A percentile compares a stretch with the other conserved stretches of the same genome.
These are phyloP conservation scores for Trifolium fragiferum DNA, from an alignment of 306 rosid species.

Conservation along the genomic window DNA sequence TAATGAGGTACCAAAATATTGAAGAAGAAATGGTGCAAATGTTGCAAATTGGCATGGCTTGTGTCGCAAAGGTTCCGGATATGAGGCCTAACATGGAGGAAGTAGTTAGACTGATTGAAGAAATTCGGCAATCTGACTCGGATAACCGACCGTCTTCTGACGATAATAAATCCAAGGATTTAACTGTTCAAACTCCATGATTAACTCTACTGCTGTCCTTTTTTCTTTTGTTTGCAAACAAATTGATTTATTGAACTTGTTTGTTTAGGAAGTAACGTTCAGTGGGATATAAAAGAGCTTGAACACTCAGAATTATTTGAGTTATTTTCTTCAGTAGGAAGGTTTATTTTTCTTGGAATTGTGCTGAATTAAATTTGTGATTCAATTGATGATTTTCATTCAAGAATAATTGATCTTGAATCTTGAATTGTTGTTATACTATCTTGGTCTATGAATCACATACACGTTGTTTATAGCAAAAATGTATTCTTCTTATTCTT, in stretches of 20 bases:
- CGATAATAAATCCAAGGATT: constrained; percentile 87
- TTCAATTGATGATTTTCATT: constrained; percentile 58
- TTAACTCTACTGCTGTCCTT: constrained; percentile 32
- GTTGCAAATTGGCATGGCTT: constrained; percentile 96
- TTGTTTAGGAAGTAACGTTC: constrained; percentile 51
- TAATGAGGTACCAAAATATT: constrained; percentile 86
- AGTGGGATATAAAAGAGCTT: constrained; percentile 48
- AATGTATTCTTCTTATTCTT: no score
- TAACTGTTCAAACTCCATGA: constrained; percentile 77
- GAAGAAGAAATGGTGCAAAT: constrained; percentile 99
- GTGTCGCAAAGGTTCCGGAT: constrained; percentile 89
- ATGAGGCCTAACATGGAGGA: constrained; percentile 89
- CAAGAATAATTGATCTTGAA: constrained; percentile 30
- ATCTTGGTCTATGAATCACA: no score
- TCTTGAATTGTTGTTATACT: constrained; percentile 8
- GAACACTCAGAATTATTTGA: constrained; percentile 44
- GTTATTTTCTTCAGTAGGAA: constrained; percentile 38
- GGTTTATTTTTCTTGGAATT: constrained; percentile 50
- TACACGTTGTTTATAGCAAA: no score
- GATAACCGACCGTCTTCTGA: constrained; percentile 96
- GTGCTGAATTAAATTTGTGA: constrained; percentile 54
- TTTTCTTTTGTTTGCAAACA: constrained; percentile 34
- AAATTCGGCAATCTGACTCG: constrained; percentile 92
- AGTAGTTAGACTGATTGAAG: constrained; percentile 92
- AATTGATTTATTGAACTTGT: constrained; percentile 39